Evolutionary conservation across 306 rosid species (phyloP).

Genomic region (Quercus gilva): DNA sequence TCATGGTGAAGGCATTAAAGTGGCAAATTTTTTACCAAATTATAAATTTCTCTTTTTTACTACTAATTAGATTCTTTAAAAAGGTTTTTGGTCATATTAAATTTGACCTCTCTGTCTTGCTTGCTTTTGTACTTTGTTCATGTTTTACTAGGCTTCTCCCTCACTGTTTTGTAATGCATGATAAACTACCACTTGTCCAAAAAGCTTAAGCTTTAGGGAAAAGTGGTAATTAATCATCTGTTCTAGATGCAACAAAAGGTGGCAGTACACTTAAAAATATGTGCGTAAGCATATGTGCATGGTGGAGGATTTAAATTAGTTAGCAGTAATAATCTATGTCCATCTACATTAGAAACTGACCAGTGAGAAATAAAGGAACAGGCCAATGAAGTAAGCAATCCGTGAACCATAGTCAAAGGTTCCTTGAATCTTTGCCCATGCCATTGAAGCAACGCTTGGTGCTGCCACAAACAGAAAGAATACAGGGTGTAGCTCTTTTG

Average conservation of each 20-base stretch:
- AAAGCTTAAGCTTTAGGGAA: too few relatives aligned
- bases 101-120: too few relatives aligned
- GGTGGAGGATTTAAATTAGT: neutral
- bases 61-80: too few relatives aligned
- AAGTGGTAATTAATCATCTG: too few relatives aligned
- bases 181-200: too few relatives aligned
- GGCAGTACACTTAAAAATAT: neutral
- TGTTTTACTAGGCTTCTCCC: too few relatives aligned
- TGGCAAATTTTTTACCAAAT: too few relatives aligned
- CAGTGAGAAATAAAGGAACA: slow-evolving; percentile 87
- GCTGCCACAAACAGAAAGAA: slow-evolving; percentile 92
- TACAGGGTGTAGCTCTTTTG: slow-evolving; percentile 91
- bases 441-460: slow-evolving; percentile 95
- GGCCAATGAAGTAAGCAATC: slow-evolving; percentile 69
- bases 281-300: neutral
- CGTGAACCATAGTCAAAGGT: slow-evolving; percentile 71
- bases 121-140: too few relatives aligned
- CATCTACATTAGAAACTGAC: slow-evolving; percentile 34
- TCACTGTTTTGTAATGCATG: too few relatives aligned
- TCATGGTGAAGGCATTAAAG: too few relatives aligned
- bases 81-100: too few relatives aligned
- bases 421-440: slow-evolving; percentile 87
- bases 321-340: neutral
- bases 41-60: too few relatives aligned
- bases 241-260: neutral